Evolutionary conservation across 2,329 filamentous ascomycete species (phyloP), one percentile per base, ranked within the genome.

Genomic region (Cercospora sp.): DNA sequence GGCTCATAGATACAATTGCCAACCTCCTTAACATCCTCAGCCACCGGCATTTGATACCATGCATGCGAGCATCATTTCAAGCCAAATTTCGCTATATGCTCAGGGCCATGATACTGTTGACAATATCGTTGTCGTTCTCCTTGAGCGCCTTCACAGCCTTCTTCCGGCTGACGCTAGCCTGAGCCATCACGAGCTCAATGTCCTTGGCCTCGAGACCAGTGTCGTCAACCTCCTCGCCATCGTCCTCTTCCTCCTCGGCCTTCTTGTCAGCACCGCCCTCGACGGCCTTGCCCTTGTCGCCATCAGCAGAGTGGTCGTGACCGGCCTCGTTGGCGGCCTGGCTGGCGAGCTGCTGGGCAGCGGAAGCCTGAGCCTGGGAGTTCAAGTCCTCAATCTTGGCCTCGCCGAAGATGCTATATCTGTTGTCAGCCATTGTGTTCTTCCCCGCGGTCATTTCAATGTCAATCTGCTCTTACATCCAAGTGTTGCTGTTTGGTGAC

Each of bases 321-420:
- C 87, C 88, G 74, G 89, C 85, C 80, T 91, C 89, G 80, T 89
- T 87, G 72, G 84, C 83, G 76, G 87, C 87, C 78, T 88, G 87
- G 74, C 89, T 90, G 77, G 93, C 93, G 77, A 99, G 92, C 86
- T 97, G 94, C 85, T 96, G 92, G 77, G 94, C 94, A 77, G 95
- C 95, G 76, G 92, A 93, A 78, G 94, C 92, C 87, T 98, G 95
- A 79, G 94, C 94, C 81, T 94, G 92, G 78, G 95, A 96, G 90
- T 98, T 99, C 79, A 98, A 88, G 84, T 99, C 96, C 89, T 99
- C 95, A 75, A 99, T 98, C 92, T 99, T 99, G 81, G 96, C 95
- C 88, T 99, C 96, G 83, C 95, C 95, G 82, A 99, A 99, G 84
- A 98, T 96, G 85, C 94, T 97, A 77, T 68, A 69, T 51, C 40